Evolutionary conservation across 139 green algal genomes (phyloP).

Genomic region (Bryopsis sp.): DNA sequence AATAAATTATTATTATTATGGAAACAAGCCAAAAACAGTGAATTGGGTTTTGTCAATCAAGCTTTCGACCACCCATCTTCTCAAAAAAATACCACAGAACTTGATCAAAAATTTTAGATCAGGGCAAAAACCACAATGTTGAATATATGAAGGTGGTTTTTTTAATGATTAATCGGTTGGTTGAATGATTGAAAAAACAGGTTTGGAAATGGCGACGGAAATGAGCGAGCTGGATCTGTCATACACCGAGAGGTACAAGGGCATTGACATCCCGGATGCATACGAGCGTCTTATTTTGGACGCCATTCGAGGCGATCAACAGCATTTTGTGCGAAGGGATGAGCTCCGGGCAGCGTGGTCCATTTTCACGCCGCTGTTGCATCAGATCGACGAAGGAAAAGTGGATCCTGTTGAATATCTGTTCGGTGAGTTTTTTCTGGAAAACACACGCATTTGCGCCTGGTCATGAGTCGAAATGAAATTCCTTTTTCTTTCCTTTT

Average conservation of each 20-base stretch:
- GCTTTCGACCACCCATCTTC: no score
- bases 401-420: constrained; percentile 40
- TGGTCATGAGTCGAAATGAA: background rate
- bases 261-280: constrained; percentile 77
- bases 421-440: constrained; percentile 31
- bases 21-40: no score
- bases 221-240: constrained; percentile 77
- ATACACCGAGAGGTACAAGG: constrained; percentile 23
- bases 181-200: no score
- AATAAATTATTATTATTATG: no score
- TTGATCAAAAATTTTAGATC: no score
- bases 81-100: no score
- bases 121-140: no score
- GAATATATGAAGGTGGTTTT: no score
- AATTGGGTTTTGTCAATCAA: no score
- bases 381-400: constrained; percentile 61
- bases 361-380: constrained; percentile 88
- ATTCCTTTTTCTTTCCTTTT: no score
- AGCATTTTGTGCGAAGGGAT: constrained; percentile 92
- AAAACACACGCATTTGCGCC: background rate
- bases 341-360: constrained; percentile 86
- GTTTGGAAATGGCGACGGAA: constrained; percentile 61
- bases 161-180: no score
- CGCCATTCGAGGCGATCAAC: constrained; percentile 80
- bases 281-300: constrained; percentile 95